phyloP scores from a whole-genome alignment of 2,329 filamentous ascomycete species.

The Trichoderma sp. region DNA sequence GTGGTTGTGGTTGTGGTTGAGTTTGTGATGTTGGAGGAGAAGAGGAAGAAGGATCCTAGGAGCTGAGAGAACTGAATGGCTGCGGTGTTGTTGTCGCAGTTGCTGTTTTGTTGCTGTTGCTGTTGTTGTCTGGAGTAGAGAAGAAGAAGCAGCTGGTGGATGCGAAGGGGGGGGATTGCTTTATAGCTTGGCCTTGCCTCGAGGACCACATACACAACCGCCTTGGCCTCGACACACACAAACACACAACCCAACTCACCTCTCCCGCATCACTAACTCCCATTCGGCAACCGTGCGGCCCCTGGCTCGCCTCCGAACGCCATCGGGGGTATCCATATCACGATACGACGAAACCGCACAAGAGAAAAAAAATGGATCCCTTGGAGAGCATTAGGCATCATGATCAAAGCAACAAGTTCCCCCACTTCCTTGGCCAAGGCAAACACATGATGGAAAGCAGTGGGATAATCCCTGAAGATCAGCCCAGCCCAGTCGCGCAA shows the following conservation, averaged over 20 bases:
- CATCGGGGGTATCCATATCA: not conserved
- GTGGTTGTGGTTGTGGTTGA: slow-evolving; percentile 8
- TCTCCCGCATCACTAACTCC: not conserved
- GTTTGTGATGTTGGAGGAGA: slow-evolving; percentile 1
- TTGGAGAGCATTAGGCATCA: not conserved
- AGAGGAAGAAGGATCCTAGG: slow-evolving; percentile 10
- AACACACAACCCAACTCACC: not conserved
- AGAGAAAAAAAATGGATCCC: not conserved
- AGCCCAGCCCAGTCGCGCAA: slow-evolving; percentile 5
- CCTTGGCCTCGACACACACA: not conserved
- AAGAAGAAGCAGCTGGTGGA: not conserved
- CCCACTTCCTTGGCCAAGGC: not conserved
- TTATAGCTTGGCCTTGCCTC: slow-evolving; percentile 2
- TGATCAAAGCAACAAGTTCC: not conserved
- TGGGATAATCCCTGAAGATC: not conserved
- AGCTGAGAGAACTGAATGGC: slow-evolving; percentile 13
- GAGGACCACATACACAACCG: not conserved
- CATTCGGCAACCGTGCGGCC: not conserved
- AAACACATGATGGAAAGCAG: not conserved
- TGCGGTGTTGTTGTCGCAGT: not conserved
- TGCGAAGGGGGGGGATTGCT: not conserved
- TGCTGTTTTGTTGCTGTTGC: not conserved
- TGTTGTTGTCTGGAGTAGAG: not conserved
- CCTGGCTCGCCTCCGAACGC: not conserved
- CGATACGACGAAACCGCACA: not conserved